Evolutionary conservation across 106 monocot genomes (phyloP).

Genomic region (Dendrobium chrysotoxum): DNA sequence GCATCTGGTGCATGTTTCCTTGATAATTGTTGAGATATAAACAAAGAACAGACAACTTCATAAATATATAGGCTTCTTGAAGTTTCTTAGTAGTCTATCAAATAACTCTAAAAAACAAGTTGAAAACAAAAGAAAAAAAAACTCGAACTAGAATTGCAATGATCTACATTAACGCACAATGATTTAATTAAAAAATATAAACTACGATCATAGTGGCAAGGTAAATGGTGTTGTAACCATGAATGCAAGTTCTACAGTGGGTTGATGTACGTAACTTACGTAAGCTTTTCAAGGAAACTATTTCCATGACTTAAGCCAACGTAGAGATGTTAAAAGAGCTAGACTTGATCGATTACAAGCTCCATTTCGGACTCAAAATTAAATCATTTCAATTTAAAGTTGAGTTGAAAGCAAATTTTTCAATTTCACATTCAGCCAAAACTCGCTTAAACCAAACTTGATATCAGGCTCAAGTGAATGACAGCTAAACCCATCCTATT

Average conservation of each 20-base stretch:
- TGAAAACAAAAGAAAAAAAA: background rate
- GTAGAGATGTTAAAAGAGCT: too few relatives aligned
- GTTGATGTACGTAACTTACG: background rate
- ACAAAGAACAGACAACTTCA: background rate
- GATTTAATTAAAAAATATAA: background rate
- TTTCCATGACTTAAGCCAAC: too few relatives aligned
- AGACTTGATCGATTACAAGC: too few relatives aligned
- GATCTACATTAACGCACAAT: background rate
- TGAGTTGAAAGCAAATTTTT: too few relatives aligned
- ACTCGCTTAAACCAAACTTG: too few relatives aligned
- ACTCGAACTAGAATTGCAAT: background rate
- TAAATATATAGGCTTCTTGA: background rate
- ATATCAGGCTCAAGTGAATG: too few relatives aligned
- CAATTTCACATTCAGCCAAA: too few relatives aligned
- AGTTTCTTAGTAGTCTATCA: background rate
- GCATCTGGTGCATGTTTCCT: constrained; percentile 35
- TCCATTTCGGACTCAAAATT: too few relatives aligned
- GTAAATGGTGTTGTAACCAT: background rate
- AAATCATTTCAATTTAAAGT: too few relatives aligned
- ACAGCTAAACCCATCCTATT: too few relatives aligned
- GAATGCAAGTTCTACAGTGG: too few relatives aligned
- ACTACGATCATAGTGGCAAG: background rate
- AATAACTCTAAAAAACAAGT: background rate
- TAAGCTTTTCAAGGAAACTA: too few relatives aligned
- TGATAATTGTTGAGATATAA: background rate